These are phyloP conservation scores for Remersonia thermophila DNA, from an alignment of 2,329 filamentous ascomycete species.

Conservation along the genomic window DNA sequence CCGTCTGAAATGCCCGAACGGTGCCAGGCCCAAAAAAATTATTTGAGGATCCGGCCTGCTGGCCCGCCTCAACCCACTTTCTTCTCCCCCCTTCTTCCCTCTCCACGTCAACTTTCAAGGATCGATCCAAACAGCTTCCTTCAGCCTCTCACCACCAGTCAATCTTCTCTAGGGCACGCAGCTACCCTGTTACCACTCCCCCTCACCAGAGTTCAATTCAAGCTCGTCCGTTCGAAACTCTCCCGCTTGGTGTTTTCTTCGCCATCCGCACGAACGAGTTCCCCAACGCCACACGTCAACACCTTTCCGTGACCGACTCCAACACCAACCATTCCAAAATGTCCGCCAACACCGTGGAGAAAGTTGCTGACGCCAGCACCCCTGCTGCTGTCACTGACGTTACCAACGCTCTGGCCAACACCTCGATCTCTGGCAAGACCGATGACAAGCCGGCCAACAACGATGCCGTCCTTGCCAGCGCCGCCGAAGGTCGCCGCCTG, in stretches of 20 bases:
- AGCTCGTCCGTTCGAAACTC: constrained; percentile 21
- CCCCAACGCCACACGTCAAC: constrained; percentile 30
- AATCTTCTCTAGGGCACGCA: constrained; percentile 68
- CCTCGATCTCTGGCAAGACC: constrained; percentile 48
- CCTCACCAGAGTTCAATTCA: constrained; percentile 60
- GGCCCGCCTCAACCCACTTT: no score
- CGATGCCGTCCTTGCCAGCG: constrained; percentile 90
- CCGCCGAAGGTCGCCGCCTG: constrained; percentile 95
- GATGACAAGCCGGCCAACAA: constrained; percentile 53
- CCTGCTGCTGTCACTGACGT: constrained; percentile 60
- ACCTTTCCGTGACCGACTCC: constrained; percentile 19
- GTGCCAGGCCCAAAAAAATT: no score
- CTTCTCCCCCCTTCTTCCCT: constrained; percentile 19
- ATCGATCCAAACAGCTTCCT: constrained; percentile 23
- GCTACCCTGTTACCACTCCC: constrained; percentile 66
- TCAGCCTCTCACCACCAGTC: constrained; percentile 23
- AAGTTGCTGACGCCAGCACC: constrained; percentile 45
- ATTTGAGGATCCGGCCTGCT: no score
- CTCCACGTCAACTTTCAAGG: constrained; percentile 24
- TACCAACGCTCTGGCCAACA: constrained; percentile 62
- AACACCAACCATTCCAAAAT: constrained; percentile 50
- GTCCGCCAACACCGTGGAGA: constrained; percentile 64
- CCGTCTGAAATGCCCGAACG: no score
- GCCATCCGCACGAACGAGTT: constrained; percentile 18
- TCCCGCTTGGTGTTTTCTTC: constrained; percentile 16